phyloP scores from a whole-genome alignment of 1,139 yeast genomes.

The Zygoascus sp. region DNA sequence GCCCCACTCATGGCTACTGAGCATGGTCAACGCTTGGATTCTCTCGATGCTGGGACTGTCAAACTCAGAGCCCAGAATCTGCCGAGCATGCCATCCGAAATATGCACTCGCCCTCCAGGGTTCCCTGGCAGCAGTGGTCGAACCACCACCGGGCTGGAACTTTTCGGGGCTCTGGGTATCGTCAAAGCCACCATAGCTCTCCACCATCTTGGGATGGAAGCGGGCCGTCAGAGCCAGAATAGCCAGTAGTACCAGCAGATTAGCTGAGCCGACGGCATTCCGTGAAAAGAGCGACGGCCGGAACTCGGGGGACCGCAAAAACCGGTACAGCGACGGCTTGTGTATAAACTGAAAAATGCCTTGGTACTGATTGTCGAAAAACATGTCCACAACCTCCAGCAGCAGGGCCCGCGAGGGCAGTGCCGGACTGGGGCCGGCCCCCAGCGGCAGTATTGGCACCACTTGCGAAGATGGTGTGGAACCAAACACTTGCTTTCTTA shows the following conservation, averaged over 20 bases:
- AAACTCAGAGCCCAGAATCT: slow-evolving; percentile 7
- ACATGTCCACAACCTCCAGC: slow-evolving; percentile 13
- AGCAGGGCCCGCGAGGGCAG: slow-evolving; percentile 12
- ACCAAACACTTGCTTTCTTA: neutral
- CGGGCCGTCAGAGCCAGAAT: slow-evolving; percentile 15
- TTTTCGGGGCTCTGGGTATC: slow-evolving; percentile 11
- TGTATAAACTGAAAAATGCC: slow-evolving; percentile 18
- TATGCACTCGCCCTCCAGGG: slow-evolving; percentile 13
- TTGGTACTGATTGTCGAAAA: slow-evolving; percentile 16
- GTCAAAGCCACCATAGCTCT: slow-evolving; percentile 14
- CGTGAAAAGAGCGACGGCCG: slow-evolving; percentile 8
- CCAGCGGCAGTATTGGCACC: slow-evolving; percentile 1
- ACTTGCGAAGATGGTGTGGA: neutral
- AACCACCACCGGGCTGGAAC: neutral
- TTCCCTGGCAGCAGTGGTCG: neutral
- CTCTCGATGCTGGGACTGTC: slow-evolving; percentile 14
- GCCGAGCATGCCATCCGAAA: slow-evolving; percentile 18
- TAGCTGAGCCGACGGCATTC: slow-evolving; percentile 1
- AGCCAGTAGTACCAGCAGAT: slow-evolving; percentile 15
- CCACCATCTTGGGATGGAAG: slow-evolving; percentile 12
- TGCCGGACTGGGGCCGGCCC: neutral
- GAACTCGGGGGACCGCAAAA: slow-evolving; percentile 12
- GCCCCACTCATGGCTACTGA: slow-evolving; percentile 19
- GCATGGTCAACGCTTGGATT: slow-evolving; percentile 17
- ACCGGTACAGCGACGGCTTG: slow-evolving; percentile 15